Base-by-base conservation (phyloP, 2,329 filamentous ascomycete genomes). In the Ilyonectria robusta region DNA sequence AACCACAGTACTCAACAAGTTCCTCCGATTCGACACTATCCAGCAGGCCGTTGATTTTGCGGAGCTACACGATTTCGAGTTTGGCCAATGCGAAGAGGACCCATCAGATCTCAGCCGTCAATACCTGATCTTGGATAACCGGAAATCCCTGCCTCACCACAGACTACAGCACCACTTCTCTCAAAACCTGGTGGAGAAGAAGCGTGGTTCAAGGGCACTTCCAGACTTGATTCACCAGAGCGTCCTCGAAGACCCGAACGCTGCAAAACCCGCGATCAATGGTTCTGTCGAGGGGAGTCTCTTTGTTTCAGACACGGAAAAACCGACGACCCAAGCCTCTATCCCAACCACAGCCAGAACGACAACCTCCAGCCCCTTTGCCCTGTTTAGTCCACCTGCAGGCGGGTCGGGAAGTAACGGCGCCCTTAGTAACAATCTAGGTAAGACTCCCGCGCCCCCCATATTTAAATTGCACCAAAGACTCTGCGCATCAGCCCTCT, bases 1-100 rank as follows among this genome's bases (percentile, higher is more conserved):
- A 1, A 84, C 88, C 0, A 77, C 81, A 0, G 84, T 84, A 6
- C 78, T 92, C 29, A 90, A 90, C 73, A 80, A 79, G 9, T 86
- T 88, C 67, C 81, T 92, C n/a, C 83, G 85, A 17, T 94, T 94
- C 70, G 93, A 94, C 68, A 89, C 87, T 0, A 86, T 91, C 62
- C 80, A 87, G 35, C 89, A 94, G 65, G 91, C 93, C 9, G 84
- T 92, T 17, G 83, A 86, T 1, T 91, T 94, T 78, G 89, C 89
- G 0, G 85, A 88, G 71, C 79, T 85, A n/a, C 87, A 90, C 64
- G 84, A 84, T 9, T 81, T 91, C 33, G 80, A 83, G 23, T 90
- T 91, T 59, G 79, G 84, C 1, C 68, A 78, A 35, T 78, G 79
- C 31, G 75, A 77, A 8, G 74, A 80, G 3, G 66, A 76, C 9